These are phyloP conservation scores for Metschnikowia henanensis DNA, from an alignment of 805 yeast genomes.

Conservation along the genomic window DNA sequence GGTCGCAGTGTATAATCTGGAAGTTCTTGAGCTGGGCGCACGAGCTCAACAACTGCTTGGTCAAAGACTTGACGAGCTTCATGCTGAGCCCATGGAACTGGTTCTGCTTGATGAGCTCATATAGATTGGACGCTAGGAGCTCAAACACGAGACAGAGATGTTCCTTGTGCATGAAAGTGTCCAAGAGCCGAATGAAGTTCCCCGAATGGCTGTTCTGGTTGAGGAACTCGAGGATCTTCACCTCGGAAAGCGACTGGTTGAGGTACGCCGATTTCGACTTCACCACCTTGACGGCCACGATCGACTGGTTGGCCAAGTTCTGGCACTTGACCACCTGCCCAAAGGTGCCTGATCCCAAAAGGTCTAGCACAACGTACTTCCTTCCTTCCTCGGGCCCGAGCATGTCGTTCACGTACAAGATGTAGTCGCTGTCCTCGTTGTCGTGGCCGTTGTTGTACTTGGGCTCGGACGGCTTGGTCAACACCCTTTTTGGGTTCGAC, in stretches of 20 bases:
- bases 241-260: conserved; percentile 91
- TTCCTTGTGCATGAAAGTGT: conserved; percentile 87
- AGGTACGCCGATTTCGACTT: conserved; percentile 89
- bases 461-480: conserved; percentile 91
- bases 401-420: conserved; percentile 90
- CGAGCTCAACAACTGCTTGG: conserved; percentile 81
- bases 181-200: conserved; percentile 75
- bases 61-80: conserved; percentile 72
- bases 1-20: conserved; percentile 90
- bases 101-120: conserved; percentile 89
- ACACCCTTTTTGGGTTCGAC: conserved; percentile 86
- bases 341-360: conserved; percentile 95
- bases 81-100: conserved; percentile 89
- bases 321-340: conserved; percentile 98
- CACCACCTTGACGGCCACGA: conserved; percentile 92
- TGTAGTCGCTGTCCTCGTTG: conserved; percentile 87
- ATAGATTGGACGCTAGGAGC: conserved; percentile 79
- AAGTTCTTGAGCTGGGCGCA: conserved; percentile 77
- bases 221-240: conserved; percentile 77
- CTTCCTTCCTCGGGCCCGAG: conserved; percentile 83
- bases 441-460: conserved; percentile 79
- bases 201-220: conserved; percentile 67
- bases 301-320: conserved; percentile 71
- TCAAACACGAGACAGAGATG: conserved; percentile 95
- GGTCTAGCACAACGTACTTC: conserved; percentile 84